Evolutionary conservation across 306 rosid species (phyloP), one percentile per base, ranked within the genome.

Genomic region (Vigna angularis): DNA sequence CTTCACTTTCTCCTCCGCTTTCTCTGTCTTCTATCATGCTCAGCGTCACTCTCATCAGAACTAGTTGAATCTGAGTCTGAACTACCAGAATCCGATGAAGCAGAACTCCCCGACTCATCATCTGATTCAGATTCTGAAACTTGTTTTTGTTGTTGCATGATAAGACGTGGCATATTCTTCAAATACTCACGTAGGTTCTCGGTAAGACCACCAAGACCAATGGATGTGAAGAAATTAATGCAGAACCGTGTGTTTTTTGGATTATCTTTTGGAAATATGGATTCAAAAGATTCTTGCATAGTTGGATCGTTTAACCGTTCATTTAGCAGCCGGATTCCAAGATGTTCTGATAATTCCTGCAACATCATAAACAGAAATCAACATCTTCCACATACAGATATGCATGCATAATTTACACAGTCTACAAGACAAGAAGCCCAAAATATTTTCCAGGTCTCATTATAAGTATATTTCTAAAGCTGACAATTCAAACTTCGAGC

Each of bases 171-270:
- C 98, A 95, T 95, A 59, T 89, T 90, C 89, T 89, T 93, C 86
- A 95, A 80, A 81, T 93, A 91, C 72, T 93, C 97, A 0, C 98
- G 96, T 42, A 95, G 81, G 71, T 88, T 95, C 78, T 95, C 99
- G 0, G 99, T 95, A 72, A 95, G 89, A 53, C 98, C 96, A 75
- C 96, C 97, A 73, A 95, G 98, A 50, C 98, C 98, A 75, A 94
- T 94, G 42, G 97, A 92, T 13, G 98, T 94, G 86, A 94, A 94
- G 82, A 94, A 94, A 77, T 95, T 95, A 40, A 95, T 95, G 48
- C 94, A 83, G 74, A 95, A 95, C 28, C 99, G 82, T 16, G 98
- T 92, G 83, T 95, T 92, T 78, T 92, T 95, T 11, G 98, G 98
- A 70, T 89, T 91, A 49, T 95, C 98, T 84, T 71, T 90, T 0